Base-by-base conservation (phyloP, 2,329 filamentous ascomycete genomes). In the Fusarium burgessii region DNA sequence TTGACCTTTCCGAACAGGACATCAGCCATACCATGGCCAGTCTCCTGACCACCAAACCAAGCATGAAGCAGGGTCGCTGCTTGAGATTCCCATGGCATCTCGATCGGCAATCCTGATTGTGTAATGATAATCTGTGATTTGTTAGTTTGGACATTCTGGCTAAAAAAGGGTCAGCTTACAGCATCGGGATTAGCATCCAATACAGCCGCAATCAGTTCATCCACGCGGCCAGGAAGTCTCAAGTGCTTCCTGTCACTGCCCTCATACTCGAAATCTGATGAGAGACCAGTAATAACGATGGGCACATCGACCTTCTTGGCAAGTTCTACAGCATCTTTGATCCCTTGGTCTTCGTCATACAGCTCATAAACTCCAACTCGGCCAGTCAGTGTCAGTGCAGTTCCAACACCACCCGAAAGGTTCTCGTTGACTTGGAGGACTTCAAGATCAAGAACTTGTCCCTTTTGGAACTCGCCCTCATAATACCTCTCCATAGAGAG, bases 221-320 rank as follows among this genome's bases (percentile, higher is more conserved):
- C 90, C 40, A 89, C 90, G 1, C 71, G 72, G 2, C 69, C 82
- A 86, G 91, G 92, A 2, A 92, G 79, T 6, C 89, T 91, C 35
- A 93, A 80, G 77, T 92, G 91, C 77, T 91, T 92, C 52, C 91
- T 87, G 77, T 93, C 91, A 52, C 90, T 90, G 58, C 83, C 81
- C 89, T 92, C 77, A 6, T 75, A 76, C 42, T 79, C 77, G 29
- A 75, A 79, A 2, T 78, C 75, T 2, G 76, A 84, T 54, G 90
- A 90, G 18, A 91, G 82, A 4, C 90, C 90, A 2, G 88, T 87
- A 5, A 77, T 61, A 0, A 78, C 52, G 45, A 90, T 83, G 5
- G 90, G 89, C 42, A 90, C 85, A 35, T 91, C 88, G 0, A 86
- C 86, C 0, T 68, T 68, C 17, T 56, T 66, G 0, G 73, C 68